Evolutionary conservation across 2,329 filamentous ascomycete genomes (phyloP), one percentile per base, ranked within the genome.

Genomic region (Claviceps humidiphila): DNA sequence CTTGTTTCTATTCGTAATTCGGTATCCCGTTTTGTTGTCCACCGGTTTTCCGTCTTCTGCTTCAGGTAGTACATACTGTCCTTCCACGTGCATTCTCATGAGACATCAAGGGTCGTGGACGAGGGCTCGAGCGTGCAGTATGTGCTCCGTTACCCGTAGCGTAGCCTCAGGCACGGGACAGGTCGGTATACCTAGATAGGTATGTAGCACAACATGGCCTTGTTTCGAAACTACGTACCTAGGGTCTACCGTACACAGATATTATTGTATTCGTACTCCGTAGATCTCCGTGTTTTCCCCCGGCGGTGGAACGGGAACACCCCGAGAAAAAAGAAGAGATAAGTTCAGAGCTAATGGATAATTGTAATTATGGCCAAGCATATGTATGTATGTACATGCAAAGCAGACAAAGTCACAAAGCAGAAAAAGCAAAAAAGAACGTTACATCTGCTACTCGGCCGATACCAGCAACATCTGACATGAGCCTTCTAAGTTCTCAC

Each of bases 341-440:
- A 30, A 30, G 24, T 9, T 30, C 7, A 7, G 1, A 30, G 26
- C 26, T 30, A 3, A 9, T 9, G 30, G 3, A 30, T 4, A 4
- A 30, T 11, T 9, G 8, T 4, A 30, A 30, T 8, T 11, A 11
- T 11, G 30, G 8, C 9, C 8, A 30, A 30, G 9, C 2, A 3
- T 30, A 24, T 2, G 6, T 3, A 30, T 8, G 2, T 30, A 9
- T 22, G 20, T 22, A 22, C 30, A 30, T 11, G 30, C 30, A 30
- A 30, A 30, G 30, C 22, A 22, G 24, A 24, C 5, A 44, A 14
- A 44, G 8, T 6, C 3, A 26, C 40, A 44, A 44, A 26, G 22
- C 24, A n/a, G 8, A 44, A 17, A 20, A 49, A 57, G 57, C 57
- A 64, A 57, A 59, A 60, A 40, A 41, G 37, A 16, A 43, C 13